Conservation (phyloP, 1,284 basidiomycete genomes). For the Cutaneotrichosporon arboriforme region DNA sequence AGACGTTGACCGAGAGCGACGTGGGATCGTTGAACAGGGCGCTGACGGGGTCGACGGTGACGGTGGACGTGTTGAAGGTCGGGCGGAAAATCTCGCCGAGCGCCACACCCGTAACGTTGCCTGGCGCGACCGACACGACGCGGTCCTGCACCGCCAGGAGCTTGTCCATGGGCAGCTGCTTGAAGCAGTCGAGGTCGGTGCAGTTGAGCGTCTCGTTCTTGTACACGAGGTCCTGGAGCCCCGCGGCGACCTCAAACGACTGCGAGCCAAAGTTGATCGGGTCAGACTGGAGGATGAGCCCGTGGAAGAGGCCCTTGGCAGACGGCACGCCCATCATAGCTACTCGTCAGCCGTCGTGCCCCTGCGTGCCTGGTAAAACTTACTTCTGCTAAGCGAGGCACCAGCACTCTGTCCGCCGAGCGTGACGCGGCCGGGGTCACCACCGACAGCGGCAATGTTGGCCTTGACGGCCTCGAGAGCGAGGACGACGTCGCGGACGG, state of each 20-base stretch:
- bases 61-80: neutral
- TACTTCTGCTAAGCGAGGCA: slow-evolving; percentile 34
- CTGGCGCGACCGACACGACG: neutral
- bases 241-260: neutral
- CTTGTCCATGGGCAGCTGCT: neutral
- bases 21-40: neutral
- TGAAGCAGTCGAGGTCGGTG: slow-evolving; percentile 3
- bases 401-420: slow-evolving; percentile 48
- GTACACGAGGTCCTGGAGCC: neutral
- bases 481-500: slow-evolving; percentile 63
- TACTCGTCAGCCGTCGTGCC: neutral
- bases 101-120: neutral
- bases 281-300: slow-evolving; percentile 55
- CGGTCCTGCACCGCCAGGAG: neutral
- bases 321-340: slow-evolving; percentile 56
- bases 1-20: neutral
- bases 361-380: slow-evolving; percentile 53
- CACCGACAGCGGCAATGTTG: slow-evolving; percentile 54
- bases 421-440: slow-evolving; percentile 47
- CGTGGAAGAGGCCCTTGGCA: slow-evolving; percentile 41
- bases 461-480: slow-evolving; percentile 62
- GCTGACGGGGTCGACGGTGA: neutral
- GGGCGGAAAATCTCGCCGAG: neutral
- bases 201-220: neutral
- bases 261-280: slow-evolving; percentile 54